Base-by-base conservation (phyloP, 2,329 filamentous ascomycete genomes). In the Didymella glomerata region DNA sequence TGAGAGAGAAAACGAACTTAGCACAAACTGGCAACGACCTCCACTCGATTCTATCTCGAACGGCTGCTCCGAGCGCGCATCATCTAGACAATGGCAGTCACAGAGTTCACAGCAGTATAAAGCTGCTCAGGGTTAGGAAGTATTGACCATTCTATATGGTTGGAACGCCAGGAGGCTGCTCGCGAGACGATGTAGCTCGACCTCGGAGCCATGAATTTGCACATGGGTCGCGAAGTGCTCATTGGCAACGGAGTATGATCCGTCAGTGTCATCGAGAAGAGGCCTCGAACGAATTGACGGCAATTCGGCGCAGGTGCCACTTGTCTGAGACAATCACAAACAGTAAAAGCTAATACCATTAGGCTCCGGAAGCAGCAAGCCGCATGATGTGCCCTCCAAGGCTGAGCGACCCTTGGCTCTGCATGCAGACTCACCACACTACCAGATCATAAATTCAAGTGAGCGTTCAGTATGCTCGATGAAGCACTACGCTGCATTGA, bases 401-500 rank as follows among this genome's bases (percentile, higher is more conserved):
- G 32, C 40, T 40, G 10, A 5, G 3, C 3, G 38, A 46, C 41
- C 18, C 2, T 50, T 25, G 11, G 13, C 22, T 30, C 4, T 45
- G 9, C 45, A 13, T 13, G 18, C 32, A 45, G n/a, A 11, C 20
- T 22, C 13, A 42, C 28, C 13, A 20, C 40, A 45, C 32, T 7
- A 7, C 11, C 6, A 2, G 7, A 16, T 5, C 24, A 48, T 11
- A 48, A 16, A 8, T 20, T 36, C 20, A 24, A 22, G 24, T 27
- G 22, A 4, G 20, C 27, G 27, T 16, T n/a, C 4, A 52, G 5
- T 30, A 38, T 11, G 9, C 22, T 45, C n/a, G 30, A 52, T 22
- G 28, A 32, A 18, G 13, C 25, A 18, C 8, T 25, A 14, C 36
- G n/a, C 40, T 47, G 41, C 25, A 57, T 34, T 51, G 48, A 41